Evolutionary conservation across 768 basidiomycete species (phyloP).

Genomic region (Zangia roseola): DNA sequence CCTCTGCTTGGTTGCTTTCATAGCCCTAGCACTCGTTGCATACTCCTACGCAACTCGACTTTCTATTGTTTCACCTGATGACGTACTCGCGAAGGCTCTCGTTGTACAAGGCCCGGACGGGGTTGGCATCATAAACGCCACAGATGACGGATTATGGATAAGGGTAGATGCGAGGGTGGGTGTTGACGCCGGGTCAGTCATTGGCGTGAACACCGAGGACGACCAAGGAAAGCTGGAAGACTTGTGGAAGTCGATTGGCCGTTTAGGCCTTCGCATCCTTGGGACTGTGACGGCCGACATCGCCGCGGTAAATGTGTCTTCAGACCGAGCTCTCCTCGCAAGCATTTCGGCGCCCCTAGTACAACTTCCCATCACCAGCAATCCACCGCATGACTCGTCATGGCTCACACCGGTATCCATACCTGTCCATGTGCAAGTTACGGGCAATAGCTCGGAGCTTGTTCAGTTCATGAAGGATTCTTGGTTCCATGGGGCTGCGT

Average conservation of each 20-base stretch:
- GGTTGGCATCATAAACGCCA: constrained; percentile 61
- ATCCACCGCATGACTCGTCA: constrained; percentile 38
- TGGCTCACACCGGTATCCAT: constrained; percentile 61
- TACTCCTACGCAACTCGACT: constrained; percentile 66
- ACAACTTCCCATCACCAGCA: constrained; percentile 49
- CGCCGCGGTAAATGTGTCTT: constrained; percentile 48
- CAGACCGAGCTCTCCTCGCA: constrained; percentile 43
- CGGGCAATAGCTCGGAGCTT: constrained; percentile 48
- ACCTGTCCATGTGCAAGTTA: constrained; percentile 52
- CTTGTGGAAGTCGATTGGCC: constrained; percentile 65
- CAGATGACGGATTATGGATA: constrained; percentile 61
- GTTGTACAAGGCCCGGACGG: constrained; percentile 59
- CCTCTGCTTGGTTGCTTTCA: constrained; percentile 45
- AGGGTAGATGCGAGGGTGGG: constrained; percentile 57
- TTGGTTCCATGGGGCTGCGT: constrained; percentile 54
- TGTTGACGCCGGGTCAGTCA: constrained; percentile 61
- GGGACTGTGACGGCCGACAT: constrained; percentile 57
- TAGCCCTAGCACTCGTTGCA: constrained; percentile 50
- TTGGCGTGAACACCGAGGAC: constrained; percentile 50
- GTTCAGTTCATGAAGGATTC: constrained; percentile 52
- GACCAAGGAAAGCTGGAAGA: constrained; percentile 44
- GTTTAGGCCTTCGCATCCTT: constrained; percentile 60
- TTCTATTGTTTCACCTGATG: constrained; percentile 52
- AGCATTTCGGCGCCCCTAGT: constrained; percentile 48
- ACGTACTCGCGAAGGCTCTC: constrained; percentile 54